A percentile compares a stretch with the other conserved stretches of the same genome.
Evolutionary conservation across 345 rosid species (phyloP).

Genomic region (Linum trigynum): DNA sequence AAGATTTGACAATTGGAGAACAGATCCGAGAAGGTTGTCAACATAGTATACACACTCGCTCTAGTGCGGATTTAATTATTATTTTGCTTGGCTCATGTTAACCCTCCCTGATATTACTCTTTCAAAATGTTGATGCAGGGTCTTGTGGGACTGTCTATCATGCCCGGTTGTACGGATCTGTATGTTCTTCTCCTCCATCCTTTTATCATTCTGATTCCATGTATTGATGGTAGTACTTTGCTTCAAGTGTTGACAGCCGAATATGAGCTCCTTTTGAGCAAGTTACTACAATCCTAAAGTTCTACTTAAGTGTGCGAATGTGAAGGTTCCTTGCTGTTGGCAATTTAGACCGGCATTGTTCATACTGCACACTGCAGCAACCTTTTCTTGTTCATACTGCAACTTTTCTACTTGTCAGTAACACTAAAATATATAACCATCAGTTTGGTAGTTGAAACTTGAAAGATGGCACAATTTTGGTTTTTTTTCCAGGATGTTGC

Average conservation of each 20-base stretch:
- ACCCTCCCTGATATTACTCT: constrained; percentile 8
- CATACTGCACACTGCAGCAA: neutral
- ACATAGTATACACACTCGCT: constrained; percentile 3
- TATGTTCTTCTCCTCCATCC: constrained; percentile 54
- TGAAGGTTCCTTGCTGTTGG: neutral
- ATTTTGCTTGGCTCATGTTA: constrained; percentile 1
- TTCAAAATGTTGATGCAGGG: constrained; percentile 43
- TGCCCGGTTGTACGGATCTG: constrained; percentile 98
- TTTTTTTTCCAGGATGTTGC: constrained; percentile 82
- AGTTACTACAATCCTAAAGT: neutral
- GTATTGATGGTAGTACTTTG: too few species aligned
- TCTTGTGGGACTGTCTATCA: constrained; percentile 98
- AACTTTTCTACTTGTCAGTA: neutral
- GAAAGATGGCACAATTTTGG: too few species aligned
- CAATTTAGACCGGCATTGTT: neutral
- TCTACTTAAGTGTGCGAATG: neutral
- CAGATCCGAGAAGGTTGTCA: constrained; percentile 83
- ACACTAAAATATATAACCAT: constrained; percentile 3
- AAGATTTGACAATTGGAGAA: constrained; percentile 75
- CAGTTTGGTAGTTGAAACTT: constrained; percentile 4
- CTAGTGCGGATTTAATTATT: neutral
- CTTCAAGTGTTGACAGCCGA: neutral
- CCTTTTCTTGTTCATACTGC: neutral
- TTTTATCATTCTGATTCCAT: neutral
- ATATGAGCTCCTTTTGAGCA: neutral